Conservation (phyloP, 441 rosid genomes). For the Cnidoscolus chayamansa region DNA sequence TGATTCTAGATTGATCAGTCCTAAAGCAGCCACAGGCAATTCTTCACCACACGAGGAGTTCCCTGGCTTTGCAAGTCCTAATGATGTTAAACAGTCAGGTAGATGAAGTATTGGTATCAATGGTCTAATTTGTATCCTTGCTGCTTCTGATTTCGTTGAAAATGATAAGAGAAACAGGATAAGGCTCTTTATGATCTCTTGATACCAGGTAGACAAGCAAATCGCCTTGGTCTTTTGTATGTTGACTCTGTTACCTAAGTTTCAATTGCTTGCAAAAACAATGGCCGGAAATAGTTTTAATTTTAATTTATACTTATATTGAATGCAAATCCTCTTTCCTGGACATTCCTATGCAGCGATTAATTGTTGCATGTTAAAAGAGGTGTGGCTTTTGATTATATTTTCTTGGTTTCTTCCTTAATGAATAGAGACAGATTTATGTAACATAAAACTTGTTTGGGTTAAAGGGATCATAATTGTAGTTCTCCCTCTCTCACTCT, state of each 20-base stretch:
- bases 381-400: not conserved
- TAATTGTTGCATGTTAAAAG: not conserved
- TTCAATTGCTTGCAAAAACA: not conserved
- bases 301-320: not conserved
- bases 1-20: constrained; percentile 34
- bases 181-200: constrained; percentile 11
- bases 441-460: not conserved
- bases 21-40: constrained; percentile 39
- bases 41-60: constrained; percentile 59
- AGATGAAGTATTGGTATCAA: constrained; percentile 10
- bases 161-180: constrained; percentile 3
- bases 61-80: constrained; percentile 70
- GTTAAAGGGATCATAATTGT: not conserved
- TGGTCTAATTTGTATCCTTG: constrained; percentile 14
- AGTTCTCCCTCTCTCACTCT: not conserved
- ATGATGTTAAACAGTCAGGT: constrained; percentile 64
- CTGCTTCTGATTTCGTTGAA: constrained; percentile 15
- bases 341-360: not conserved
- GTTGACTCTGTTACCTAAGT: constrained; percentile 1
- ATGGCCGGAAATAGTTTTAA: not conserved
- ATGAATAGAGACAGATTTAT: not conserved
- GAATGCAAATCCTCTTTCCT: not conserved
- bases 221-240: not conserved
- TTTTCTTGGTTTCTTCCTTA: not conserved
- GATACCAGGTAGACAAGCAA: not conserved